A percentile compares a stretch with the other conserved stretches of the same genome.
phyloP scores from a whole-genome alignment of 495 filamentous ascomycete genomes.

The Aspergillus coremiiformis region DNA sequence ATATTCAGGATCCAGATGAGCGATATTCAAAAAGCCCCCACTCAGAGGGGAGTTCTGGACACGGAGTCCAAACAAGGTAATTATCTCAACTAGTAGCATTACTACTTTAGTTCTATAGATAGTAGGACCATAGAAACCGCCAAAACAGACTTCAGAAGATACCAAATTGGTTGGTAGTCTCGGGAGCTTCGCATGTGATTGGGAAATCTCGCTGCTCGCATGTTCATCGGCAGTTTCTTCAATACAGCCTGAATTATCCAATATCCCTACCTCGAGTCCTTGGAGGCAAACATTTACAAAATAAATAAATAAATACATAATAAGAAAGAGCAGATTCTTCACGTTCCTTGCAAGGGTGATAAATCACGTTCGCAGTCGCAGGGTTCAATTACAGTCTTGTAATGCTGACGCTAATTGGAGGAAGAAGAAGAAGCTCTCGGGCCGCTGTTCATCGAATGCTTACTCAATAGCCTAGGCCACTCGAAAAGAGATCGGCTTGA shows the following conservation, averaged over 20 bases:
- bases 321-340: no score
- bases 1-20: not conserved
- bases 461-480: slow-evolving; percentile 1
- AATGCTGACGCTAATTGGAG: not conserved
- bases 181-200: slow-evolving; percentile 12
- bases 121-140: not conserved
- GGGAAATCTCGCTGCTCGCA: slow-evolving; percentile 10
- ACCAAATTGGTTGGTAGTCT: slow-evolving; percentile 8
- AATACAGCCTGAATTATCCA: not conserved
- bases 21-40: not conserved
- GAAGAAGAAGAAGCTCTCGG: not conserved
- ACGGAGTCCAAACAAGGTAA: not conserved
- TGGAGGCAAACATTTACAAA: not conserved
- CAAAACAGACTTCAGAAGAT: not conserved
- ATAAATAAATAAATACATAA: no score
- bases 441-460: not conserved
- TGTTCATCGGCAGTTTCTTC: no score
- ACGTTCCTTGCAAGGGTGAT: not conserved
- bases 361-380: not conserved
- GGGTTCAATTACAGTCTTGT: not conserved
- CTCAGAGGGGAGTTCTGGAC: not conserved
- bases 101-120: no score
- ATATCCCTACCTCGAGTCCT: not conserved
- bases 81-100: not conserved
- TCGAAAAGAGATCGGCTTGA: slow-evolving; percentile 5